Evolutionary conservation across 495 filamentous ascomycete genomes (phyloP).

Genomic region (Aspergillus cavernicola): DNA sequence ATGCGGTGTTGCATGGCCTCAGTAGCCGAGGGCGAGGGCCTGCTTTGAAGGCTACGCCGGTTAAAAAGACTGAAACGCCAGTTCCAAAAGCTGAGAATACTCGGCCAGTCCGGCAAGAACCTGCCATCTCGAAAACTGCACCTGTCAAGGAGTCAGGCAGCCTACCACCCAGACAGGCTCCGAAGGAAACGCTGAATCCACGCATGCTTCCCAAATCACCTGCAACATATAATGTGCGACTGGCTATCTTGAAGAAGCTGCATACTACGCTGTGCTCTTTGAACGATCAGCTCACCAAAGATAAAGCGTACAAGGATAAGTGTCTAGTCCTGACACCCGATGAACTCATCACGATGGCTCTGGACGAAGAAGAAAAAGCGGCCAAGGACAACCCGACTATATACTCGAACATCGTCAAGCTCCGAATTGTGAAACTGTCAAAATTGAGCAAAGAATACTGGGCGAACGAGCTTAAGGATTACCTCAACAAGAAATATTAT

Average conservation of each 20-base stretch:
- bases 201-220: constrained; percentile 71
- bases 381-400: constrained; percentile 62
- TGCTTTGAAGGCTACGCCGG: not conserved
- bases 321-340: constrained; percentile 60
- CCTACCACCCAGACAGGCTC: constrained; percentile 33
- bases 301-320: constrained; percentile 52
- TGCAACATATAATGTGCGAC: constrained; percentile 62
- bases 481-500: constrained; percentile 43
- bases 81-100: not conserved
- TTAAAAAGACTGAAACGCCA: constrained; percentile 2
- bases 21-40: no score
- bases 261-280: constrained; percentile 70
- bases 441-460: constrained; percentile 69
- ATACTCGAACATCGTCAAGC: constrained; percentile 79
- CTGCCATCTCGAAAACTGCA: not conserved
- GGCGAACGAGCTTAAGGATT: constrained; percentile 42
- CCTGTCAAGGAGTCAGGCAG: not conserved
- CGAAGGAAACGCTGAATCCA: constrained; percentile 66
- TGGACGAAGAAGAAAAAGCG: constrained; percentile 80
- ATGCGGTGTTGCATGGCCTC: not conserved
- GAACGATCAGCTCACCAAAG: constrained; percentile 53
- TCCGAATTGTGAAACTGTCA: constrained; percentile 67
- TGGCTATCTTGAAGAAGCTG: constrained; percentile 64
- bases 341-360: constrained; percentile 69
- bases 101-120: not conserved